Evolutionary conservation across 495 filamentous ascomycete genomes (phyloP).

Genomic region (Penicillium angulare): DNA sequence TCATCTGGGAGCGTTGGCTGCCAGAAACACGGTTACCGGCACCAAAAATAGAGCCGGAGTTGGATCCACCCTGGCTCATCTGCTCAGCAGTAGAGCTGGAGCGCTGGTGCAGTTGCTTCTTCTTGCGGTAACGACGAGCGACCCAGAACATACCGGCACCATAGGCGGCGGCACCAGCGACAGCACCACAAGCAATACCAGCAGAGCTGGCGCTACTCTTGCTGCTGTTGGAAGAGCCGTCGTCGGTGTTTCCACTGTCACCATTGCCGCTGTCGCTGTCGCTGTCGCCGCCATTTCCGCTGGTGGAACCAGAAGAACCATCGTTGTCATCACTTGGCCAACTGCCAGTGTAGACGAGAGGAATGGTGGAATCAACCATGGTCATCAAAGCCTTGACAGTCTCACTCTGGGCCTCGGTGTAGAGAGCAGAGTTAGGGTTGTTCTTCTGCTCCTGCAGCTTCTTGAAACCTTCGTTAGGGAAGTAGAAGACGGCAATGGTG

Average conservation of each 20-base stretch:
- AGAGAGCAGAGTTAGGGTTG: constrained; percentile 68
- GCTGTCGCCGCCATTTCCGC: constrained; percentile 8
- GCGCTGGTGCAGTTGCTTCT: constrained; percentile 75
- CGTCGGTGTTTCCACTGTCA: constrained; percentile 27
- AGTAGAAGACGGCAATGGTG: constrained; percentile 72
- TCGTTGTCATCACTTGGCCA: constrained; percentile 34
- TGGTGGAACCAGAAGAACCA: constrained; percentile 15
- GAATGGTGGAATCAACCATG: constrained; percentile 83
- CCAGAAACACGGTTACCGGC: constrained; percentile 46
- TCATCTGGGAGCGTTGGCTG: constrained; percentile 71
- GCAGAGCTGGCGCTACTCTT: constrained; percentile 69
- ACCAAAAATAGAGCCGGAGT: constrained; percentile 31
- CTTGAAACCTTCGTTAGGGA: constrained; percentile 64
- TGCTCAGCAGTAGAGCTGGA: constrained; percentile 58
- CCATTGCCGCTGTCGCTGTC: constrained; percentile 17
- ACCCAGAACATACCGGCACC: constrained; percentile 98
- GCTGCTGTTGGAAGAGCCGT: constrained; percentile 50
- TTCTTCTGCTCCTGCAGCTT: constrained; percentile 62
- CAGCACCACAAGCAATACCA: constrained; percentile 75
- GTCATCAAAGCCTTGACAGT: constrained; percentile 66
- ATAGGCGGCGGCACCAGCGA: constrained; percentile 82
- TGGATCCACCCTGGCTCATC: constrained; percentile 43
- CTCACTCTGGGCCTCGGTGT: constrained; percentile 54
- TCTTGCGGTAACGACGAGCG: constrained; percentile 88
- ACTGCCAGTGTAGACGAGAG: constrained; percentile 61